A percentile compares a stretch with the other conserved stretches of the same genome.
phyloP scores from a whole-genome alignment of 1,284 basidiomycete species.

The Spongiforma sp. region DNA sequence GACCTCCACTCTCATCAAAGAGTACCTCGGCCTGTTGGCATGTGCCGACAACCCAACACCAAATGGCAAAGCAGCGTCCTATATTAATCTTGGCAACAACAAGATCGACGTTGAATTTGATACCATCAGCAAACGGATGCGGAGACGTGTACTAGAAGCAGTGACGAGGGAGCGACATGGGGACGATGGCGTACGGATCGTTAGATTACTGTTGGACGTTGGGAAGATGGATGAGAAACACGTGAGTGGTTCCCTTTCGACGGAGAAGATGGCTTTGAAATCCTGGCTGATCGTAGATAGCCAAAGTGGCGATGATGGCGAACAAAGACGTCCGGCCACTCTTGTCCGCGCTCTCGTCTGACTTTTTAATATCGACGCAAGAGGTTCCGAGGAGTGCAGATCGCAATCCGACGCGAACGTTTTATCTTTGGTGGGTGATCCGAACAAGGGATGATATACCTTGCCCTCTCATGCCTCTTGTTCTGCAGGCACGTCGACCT shows the following conservation, averaged over 20 bases:
- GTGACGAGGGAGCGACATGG: slow-evolving; percentile 87
- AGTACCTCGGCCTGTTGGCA: slow-evolving; percentile 79
- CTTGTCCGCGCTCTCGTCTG: slow-evolving; percentile 78
- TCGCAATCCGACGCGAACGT: slow-evolving; percentile 83
- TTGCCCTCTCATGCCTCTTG: background rate
- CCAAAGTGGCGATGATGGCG: slow-evolving; percentile 92
- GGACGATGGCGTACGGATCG: slow-evolving; percentile 83
- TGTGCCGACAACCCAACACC: slow-evolving; percentile 82
- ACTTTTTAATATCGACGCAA: slow-evolving; percentile 86
- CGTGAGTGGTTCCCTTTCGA: background rate
- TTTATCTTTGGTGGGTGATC: slow-evolving; percentile 82
- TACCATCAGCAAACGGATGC: slow-evolving; percentile 72
- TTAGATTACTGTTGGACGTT: slow-evolving; percentile 82
- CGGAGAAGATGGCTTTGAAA: slow-evolving; percentile 12
- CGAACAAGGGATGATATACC: background rate
- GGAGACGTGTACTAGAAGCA: slow-evolving; percentile 78
- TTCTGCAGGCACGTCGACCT: slow-evolving; percentile 79
- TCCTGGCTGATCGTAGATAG: slow-evolving; percentile 62
- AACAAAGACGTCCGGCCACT: slow-evolving; percentile 87
- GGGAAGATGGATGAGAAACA: slow-evolving; percentile 98
- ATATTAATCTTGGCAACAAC: slow-evolving; percentile 70
- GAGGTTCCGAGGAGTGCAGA: slow-evolving; percentile 90
- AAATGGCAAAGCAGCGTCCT: slow-evolving; percentile 66
- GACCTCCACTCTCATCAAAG: slow-evolving; percentile 65
- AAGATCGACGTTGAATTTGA: slow-evolving; percentile 87